These are phyloP conservation scores for Vaccinium macrocarpon DNA, from an alignment of 148 eudicot genomes.

Conservation along the genomic window DNA sequence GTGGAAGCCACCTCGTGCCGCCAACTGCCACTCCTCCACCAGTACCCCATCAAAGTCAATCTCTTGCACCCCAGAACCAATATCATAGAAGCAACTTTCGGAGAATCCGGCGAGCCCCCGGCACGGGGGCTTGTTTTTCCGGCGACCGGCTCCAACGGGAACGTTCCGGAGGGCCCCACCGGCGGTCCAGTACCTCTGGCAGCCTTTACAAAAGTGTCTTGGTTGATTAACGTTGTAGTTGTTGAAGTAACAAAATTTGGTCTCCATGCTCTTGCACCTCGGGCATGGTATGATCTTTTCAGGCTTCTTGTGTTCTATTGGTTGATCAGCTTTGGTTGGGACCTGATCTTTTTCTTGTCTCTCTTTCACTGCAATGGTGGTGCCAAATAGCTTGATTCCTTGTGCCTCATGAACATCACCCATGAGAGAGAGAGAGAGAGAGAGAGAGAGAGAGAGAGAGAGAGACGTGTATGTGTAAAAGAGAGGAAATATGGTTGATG, in stretches of 20 bases:
- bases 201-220: slow-evolving; percentile 42
- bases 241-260: slow-evolving; percentile 43
- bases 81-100: slow-evolving; percentile 28
- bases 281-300: slow-evolving; percentile 43
- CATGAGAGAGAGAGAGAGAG: slow-evolving; percentile 24
- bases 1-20: slow-evolving; percentile 20
- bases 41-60: slow-evolving; percentile 37
- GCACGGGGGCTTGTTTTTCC: slow-evolving; percentile 32
- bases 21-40: slow-evolving; percentile 50
- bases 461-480: background rate
- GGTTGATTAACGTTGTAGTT: slow-evolving; percentile 44
- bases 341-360: slow-evolving; percentile 1
- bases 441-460: background rate
- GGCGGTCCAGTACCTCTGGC: slow-evolving; percentile 45
- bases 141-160: slow-evolving; percentile 42
- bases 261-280: slow-evolving; percentile 42
- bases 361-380: slow-evolving; percentile 23
- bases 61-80: slow-evolving; percentile 24
- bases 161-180: slow-evolving; percentile 43
- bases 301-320: slow-evolving; percentile 31
- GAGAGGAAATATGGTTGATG: slow-evolving; percentile 7
- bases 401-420: slow-evolving; percentile 27
- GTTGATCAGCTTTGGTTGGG: slow-evolving; percentile 17
- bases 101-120: slow-evolving; percentile 13
- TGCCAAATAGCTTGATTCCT: slow-evolving; percentile 33